Percentiles rank a stretch among this genome's conserved stretches.
Conservation (phyloP, 257 asterid genomes). For the Phtheirospermum japonicum region DNA sequence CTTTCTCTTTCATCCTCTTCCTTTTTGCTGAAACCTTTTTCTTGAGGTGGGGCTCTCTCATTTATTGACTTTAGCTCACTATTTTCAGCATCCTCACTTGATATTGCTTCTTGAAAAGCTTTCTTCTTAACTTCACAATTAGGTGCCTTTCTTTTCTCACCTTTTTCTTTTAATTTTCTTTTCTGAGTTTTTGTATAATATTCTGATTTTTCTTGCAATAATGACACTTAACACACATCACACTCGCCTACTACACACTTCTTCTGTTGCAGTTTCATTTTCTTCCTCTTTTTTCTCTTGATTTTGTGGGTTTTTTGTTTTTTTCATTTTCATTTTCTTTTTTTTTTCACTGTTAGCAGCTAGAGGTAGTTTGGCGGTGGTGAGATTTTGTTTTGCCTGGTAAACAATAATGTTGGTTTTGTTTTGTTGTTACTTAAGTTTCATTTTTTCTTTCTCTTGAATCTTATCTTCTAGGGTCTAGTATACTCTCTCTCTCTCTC, state of each 20-base stretch:
- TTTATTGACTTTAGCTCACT: slow-evolving; percentile 35
- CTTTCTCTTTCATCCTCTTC: neutral
- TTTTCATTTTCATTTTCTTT: slow-evolving; percentile 19
- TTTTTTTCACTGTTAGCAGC: slow-evolving; percentile 23
- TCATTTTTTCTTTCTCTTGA: slow-evolving; percentile 14
- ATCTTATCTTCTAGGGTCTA: slow-evolving; percentile 8
- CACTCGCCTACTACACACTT: slow-evolving; percentile 20
- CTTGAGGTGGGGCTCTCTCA: slow-evolving; percentile 36
- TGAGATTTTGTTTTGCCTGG: neutral
- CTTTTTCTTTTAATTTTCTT: neutral
- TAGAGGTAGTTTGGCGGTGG: slow-evolving; percentile 30
- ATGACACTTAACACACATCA: slow-evolving; percentile 29
- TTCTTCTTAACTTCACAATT: slow-evolving; percentile 32
- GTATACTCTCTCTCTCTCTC: neutral
- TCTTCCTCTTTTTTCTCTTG: slow-evolving; percentile 5
- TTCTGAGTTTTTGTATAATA: neutral
- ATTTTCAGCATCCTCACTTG: slow-evolving; percentile 31
- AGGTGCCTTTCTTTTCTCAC: slow-evolving; percentile 30
- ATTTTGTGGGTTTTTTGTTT: too few species aligned
- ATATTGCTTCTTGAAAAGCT: slow-evolving; percentile 35
- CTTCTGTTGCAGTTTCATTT: slow-evolving; percentile 35
- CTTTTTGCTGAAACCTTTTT: slow-evolving; percentile 24
- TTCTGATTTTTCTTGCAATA: slow-evolving; percentile 30
- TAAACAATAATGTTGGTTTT: slow-evolving; percentile 18
- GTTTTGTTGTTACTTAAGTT: slow-evolving; percentile 17